Base-by-base conservation (phyloP, 1,284 basidiomycete species). In the Stereum hirsutum region DNA sequence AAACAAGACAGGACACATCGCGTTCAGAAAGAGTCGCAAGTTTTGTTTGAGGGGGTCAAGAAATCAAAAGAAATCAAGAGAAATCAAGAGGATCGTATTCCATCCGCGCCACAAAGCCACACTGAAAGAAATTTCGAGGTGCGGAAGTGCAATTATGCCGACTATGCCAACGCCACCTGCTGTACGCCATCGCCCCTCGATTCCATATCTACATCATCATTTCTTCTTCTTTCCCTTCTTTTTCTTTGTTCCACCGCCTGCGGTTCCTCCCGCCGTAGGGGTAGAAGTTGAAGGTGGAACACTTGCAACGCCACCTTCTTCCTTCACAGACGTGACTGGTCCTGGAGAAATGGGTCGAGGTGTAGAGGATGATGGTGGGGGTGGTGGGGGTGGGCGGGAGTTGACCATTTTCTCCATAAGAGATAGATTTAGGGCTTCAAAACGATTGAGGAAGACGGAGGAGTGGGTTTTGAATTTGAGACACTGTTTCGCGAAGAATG, bases 381-480 rank as follows among this genome's bases (percentile, higher is more conserved):
- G 52, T 26, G 57, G 50, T 19, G 59, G 54, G 25, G 56, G 50
- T 19, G 59, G 58, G 34, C 61, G 65, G 35, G 55, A 60, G 54
- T 89, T 89, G 57, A 79, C 81, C 82, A 91, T 91, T 61, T 83
- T 84, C 53, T 81, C 75, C 69, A 87, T 86, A 43, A 92, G 65
- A 5, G 81, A 74, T 42, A 86, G 74, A 59, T 93, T 96, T 52
- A 97, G 74, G 4, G 83, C 73, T 63, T 97, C 93, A 64, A 97
- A 95, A 51, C 93, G 83, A 68, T 95, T 94, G 51, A 97, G 78
- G 64, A 91, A 92, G 58, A 94, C 83, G 36, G 89, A 89, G 1
- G 90, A 94, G 54, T 84, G 81, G 1, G 93, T 94, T 61, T 92
- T 90, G 72, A 93, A 97, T 63, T 93, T 95, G 57, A 96, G 70